phyloP scores from a whole-genome alignment of 495 filamentous ascomycete species.

The Aspergillus carlsbadensis region DNA sequence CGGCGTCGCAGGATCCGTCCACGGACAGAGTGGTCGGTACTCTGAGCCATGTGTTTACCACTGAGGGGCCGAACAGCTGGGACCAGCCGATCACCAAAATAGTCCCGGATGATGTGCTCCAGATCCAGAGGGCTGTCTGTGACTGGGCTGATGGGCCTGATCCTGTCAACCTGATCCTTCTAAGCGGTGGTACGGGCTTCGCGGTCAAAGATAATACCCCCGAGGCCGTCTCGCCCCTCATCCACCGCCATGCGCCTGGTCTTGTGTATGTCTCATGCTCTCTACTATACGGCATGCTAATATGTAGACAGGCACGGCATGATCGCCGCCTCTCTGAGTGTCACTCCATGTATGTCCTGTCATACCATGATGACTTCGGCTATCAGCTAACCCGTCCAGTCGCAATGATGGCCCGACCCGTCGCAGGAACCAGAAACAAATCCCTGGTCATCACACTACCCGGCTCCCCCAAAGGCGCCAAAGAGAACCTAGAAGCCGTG shows the following conservation, averaged over 20 bases:
- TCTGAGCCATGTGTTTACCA: constrained; percentile 65
- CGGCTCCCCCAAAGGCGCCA: constrained; percentile 94
- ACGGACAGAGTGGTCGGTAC: constrained; percentile 68
- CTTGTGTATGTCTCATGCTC: constrained; percentile 61
- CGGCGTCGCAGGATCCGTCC: constrained; percentile 78
- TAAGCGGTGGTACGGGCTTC: constrained; percentile 94
- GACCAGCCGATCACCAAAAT: constrained; percentile 65
- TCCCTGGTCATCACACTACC: constrained; percentile 88
- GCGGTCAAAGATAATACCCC: constrained; percentile 85
- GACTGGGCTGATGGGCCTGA: constrained; percentile 64
- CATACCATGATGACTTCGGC: too few species aligned
- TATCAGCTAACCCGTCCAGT: constrained; percentile 54
- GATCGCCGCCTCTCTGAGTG: constrained; percentile 77
- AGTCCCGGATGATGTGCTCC: constrained; percentile 71
- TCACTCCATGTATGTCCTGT: constrained; percentile 79
- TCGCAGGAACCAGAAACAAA: constrained; percentile 83
- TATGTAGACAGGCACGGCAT: constrained; percentile 71
- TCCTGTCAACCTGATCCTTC: constrained; percentile 72
- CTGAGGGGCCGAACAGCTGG: constrained; percentile 66
- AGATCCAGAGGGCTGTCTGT: constrained; percentile 71
- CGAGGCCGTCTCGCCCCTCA: constrained; percentile 78
- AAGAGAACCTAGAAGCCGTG: constrained; percentile 91
- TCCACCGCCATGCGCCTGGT: constrained; percentile 86
- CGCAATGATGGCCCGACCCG: constrained; percentile 95
- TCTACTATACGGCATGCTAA: constrained; percentile 17